These are phyloP conservation scores for Gonapodya sp. DNA, from an alignment of 192 early-diverging fungal genomes.

Conservation along the genomic window DNA sequence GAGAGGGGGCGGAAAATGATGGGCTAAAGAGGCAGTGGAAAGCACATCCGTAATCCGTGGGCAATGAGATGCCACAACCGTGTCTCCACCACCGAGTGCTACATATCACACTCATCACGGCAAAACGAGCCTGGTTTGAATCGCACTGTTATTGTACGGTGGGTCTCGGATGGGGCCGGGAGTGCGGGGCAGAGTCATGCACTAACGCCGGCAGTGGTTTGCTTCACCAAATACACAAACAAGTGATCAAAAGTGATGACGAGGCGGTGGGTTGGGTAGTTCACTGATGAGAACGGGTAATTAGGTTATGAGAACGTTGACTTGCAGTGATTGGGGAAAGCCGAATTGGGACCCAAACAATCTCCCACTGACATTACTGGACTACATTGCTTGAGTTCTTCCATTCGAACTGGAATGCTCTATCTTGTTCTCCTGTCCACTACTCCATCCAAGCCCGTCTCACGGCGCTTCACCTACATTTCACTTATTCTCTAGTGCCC, in stretches of 20 bases:
- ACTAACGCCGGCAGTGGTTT: too few relatives aligned
- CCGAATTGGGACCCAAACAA: not conserved
- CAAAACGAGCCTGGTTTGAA: too few relatives aligned
- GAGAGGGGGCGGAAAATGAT: too few relatives aligned
- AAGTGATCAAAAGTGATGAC: not conserved
- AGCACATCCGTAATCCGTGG: too few relatives aligned
- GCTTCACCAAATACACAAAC: not conserved
- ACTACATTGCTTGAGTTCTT: not conserved
- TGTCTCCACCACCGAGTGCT: too few relatives aligned
- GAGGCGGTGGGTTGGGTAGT: not conserved
- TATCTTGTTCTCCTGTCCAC: too few relatives aligned
- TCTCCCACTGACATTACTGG: not conserved
- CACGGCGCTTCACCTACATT: not conserved
- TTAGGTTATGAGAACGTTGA: not conserved
- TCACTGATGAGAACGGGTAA: not conserved
- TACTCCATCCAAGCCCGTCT: not conserved
- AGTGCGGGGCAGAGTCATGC: too few relatives aligned
- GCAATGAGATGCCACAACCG: too few relatives aligned
- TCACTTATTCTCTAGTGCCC: not conserved
- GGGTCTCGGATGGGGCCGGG: too few relatives aligned
- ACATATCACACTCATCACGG: too few relatives aligned
- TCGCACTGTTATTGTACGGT: too few relatives aligned
- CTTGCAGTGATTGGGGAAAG: not conserved
- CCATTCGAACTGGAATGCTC: not conserved
- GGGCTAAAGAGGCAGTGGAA: too few relatives aligned